Evolutionary conservation across 495 filamentous ascomycete species (phyloP), one percentile per base, ranked within the genome.

Genomic region (Podospora conica): DNA sequence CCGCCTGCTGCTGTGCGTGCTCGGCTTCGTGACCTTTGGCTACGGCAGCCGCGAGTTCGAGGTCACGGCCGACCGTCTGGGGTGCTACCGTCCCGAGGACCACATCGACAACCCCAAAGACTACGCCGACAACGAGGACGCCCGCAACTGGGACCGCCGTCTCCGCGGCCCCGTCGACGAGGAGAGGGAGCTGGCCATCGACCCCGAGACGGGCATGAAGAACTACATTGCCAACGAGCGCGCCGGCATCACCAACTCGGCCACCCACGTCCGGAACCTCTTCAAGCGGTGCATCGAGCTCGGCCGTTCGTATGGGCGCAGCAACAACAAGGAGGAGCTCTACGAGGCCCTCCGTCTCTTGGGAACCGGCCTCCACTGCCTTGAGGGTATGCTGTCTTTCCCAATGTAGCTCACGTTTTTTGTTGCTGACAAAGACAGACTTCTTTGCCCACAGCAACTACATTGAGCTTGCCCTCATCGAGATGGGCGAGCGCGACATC

Each of bases 381-480:
- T 97, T n/a, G 93, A 97, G 82, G 82, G 81, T 83, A 79, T 64
- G 75, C 31, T 33, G 15, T 24, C 22, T 1, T 23, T 28, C 55
- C 10, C 24, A 23, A 20, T 57, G 8, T 27, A 23, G 11, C 25
- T 23, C 5, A n/a, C n/a, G n/a, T n/a, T n/a, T 9, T 57, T 15
- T 15, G 25, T 24, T 12, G 9, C 55, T 53, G 9, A 60, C 68
- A 22, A 67, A 4, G 60, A 15, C 60, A 82, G 92, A 97, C 72
- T 97, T 86, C 77, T 88, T 91, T 18, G 93, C 93, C 53, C 93
- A 96, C 75, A 95, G 91, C 64, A 97, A 97, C 78, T 97, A 96
- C 73, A 84, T 80, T 0, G 93, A 96, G 73, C 85, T 97, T 28
- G 90, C 88, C 54, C 81, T 96, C 33, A 91, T 93, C 67, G 91